Conservation (phyloP, 495 filamentous ascomycete species). For the Lepraria neglecta region DNA sequence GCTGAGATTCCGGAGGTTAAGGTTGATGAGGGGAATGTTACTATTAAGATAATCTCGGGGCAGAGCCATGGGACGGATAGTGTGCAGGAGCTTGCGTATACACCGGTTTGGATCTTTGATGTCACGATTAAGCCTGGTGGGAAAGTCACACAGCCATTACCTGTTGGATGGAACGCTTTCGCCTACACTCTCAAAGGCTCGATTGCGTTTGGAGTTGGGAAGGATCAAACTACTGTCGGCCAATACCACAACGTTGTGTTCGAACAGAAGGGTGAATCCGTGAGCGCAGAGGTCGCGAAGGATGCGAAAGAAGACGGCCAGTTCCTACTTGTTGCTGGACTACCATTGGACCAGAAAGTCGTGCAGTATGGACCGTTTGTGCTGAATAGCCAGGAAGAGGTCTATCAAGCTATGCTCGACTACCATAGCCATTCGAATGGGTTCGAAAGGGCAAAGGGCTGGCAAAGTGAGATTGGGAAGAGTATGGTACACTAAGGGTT, state of each 20-base stretch:
- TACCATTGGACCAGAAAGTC: slow-evolving; percentile 83
- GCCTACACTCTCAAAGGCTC: slow-evolving; percentile 71
- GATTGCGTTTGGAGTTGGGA: slow-evolving; percentile 56
- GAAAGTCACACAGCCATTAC: slow-evolving; percentile 63
- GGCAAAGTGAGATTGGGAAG: slow-evolving; percentile 94
- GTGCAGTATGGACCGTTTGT: slow-evolving; percentile 98
- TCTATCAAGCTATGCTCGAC: slow-evolving; percentile 85
- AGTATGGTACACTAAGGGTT: slow-evolving; percentile 44
- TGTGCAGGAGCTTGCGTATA: slow-evolving; percentile 86
- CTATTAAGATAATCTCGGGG: slow-evolving; percentile 84
- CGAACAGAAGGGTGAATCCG: slow-evolving; percentile 66
- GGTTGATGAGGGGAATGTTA: slow-evolving; percentile 64
- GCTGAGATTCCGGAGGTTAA: slow-evolving; percentile 67
- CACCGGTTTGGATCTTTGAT: slow-evolving; percentile 90
- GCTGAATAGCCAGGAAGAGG: slow-evolving; percentile 71
- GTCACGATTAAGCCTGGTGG: slow-evolving; percentile 76
- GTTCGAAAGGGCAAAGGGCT: slow-evolving; percentile 77
- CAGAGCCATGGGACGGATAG: slow-evolving; percentile 75
- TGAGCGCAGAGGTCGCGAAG: slow-evolving; percentile 62
- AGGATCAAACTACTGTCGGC: slow-evolving; percentile 40
- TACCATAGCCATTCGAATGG: slow-evolving; percentile 80
- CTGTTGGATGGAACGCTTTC: slow-evolving; percentile 85
- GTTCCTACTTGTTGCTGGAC: slow-evolving; percentile 77
- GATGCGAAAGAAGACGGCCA: slow-evolving; percentile 58
- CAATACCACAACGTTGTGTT: slow-evolving; percentile 89